Evolutionary conservation across 495 filamentous ascomycete species (phyloP), one percentile per base, ranked within the genome.

Genomic region (Hypoxylon subgilvum): DNA sequence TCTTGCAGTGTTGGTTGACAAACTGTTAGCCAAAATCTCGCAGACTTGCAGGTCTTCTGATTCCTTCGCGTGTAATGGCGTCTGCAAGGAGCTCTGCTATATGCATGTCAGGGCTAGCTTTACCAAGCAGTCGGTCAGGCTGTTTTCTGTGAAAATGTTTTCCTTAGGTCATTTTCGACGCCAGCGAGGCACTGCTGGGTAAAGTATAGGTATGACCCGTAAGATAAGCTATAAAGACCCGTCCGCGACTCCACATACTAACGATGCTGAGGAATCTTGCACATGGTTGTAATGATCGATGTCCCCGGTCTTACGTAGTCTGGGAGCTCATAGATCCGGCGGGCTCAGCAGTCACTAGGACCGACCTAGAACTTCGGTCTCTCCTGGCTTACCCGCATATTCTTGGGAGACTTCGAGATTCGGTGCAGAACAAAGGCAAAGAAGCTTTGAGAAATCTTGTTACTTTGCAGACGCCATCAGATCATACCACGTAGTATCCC

Each of bases 291-390:
- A 39, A 38, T 50, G 16, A 48, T 23, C 8, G 35, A 43, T 23
- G 22, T n/a, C n/a, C n/a, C n/a, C n/a, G n/a, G n/a, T n/a, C n/a
- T n/a, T n/a, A n/a, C n/a, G 22, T 23, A 31, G 28, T 19, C 43
- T 46, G 51, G 61, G 44, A 58, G 32, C 38, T 64, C 23, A 30
- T 46, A 55, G 61, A 64, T 64, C 61, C 61, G 54, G 54, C 38
- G 46, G 54, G 54, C 43, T 18, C 47, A 44, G 61, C 38, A 44
- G 36, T 16, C 14, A 27, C 22, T 51, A 35, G n/a, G 60, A 58
- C 43, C 60, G 44, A 50, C 53, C 53, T 63, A 58, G 60, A 63
- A 49, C 44, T 43, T 51, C 1, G 19, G 14, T 34, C 31, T 18
- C 13, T 38, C 38, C 36, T 13, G 16, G 28, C 19, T 25, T 30